Base-by-base conservation (phyloP, 495 filamentous ascomycete genomes). In the Tuber indicum region DNA sequence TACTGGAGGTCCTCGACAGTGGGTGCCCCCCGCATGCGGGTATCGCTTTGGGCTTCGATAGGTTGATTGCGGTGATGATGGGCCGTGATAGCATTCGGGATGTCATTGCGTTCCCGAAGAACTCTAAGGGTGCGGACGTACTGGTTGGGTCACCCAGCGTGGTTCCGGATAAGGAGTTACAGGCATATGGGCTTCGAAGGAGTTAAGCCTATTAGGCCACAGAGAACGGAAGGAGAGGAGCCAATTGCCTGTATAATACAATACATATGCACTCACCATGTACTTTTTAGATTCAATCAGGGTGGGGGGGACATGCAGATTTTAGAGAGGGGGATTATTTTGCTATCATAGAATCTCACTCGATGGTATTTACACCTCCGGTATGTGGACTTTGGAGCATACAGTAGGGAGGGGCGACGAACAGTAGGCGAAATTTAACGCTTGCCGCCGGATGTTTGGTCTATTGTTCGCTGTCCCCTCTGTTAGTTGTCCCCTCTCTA, bases 1-100 rank as follows among this genome's bases (percentile, higher is more conserved):
- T 99, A 4, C 87, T 98, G 14, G 88, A 92, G 73, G 94, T 93
- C 0, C 88, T 99, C 12, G 84, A 90, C 10, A 91, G 93, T 0
- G 96, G 96, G 7, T 99, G 96, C 88, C 96, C 96, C n/a, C 96
- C 96, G 1, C 96, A 99, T 85, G 95, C 96, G 0, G 96, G 96
- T 0, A 90, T 99, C 70, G 96, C 96, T 0, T 85, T 99, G 23
- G 96, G 96, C 0, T 97, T 97, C 82, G 96, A 99, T 82, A 90
- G 96, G 52, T 85, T 98, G 45, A 86, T 96, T n/a, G 90, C 96
- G 9, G 87, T 97, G 8, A 88, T 98, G 86, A 87, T 91, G 36
- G 91, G 91, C 17, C 91, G 89, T 70, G 89, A 92, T 39, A 91
- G 90, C 10, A 89, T 99, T 14, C 85, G 92, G 74, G 95, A 99